These are phyloP conservation scores for Fusarium praegraminearum DNA, from an alignment of 2,329 filamentous ascomycete species.

Conservation along the genomic window DNA sequence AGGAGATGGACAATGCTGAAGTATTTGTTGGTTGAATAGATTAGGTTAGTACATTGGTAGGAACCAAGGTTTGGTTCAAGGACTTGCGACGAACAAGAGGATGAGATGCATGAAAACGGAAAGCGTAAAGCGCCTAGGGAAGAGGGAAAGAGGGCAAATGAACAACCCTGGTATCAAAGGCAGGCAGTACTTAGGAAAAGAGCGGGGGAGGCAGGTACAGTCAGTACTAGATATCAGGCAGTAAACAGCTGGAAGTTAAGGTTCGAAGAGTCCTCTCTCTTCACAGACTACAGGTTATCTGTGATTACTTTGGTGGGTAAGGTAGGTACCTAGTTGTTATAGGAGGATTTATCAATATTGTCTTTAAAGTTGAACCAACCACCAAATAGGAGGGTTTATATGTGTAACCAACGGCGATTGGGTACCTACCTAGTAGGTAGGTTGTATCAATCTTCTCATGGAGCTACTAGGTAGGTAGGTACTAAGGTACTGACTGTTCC, in stretches of 20 bases:
- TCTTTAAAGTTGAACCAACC: too few species aligned
- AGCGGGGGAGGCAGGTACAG: neutral
- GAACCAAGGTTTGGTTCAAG: neutral
- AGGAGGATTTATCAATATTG: too few species aligned
- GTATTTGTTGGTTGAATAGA: neutral
- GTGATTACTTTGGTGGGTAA: too few species aligned
- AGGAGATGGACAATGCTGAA: constrained; percentile 19
- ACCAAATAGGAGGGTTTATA: neutral
- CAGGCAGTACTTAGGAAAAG: neutral
- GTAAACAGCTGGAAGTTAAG: neutral
- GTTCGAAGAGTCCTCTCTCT: neutral
- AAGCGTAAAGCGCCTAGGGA: neutral
- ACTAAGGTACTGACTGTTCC: neutral
- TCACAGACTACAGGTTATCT: neutral
- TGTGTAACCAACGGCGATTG: neutral
- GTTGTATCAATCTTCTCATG: neutral
- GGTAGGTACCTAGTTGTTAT: too few species aligned
- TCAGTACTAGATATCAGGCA: neutral
- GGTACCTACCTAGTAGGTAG: too few species aligned
- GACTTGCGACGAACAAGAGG: constrained; percentile 2
- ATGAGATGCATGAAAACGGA: constrained; percentile 1
- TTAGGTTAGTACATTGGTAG: neutral
- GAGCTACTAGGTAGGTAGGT: neutral
- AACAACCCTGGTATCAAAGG: neutral
- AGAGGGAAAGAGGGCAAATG: neutral